Conservation (phyloP, 805 yeast genomes). For the Priceomyces medius region DNA sequence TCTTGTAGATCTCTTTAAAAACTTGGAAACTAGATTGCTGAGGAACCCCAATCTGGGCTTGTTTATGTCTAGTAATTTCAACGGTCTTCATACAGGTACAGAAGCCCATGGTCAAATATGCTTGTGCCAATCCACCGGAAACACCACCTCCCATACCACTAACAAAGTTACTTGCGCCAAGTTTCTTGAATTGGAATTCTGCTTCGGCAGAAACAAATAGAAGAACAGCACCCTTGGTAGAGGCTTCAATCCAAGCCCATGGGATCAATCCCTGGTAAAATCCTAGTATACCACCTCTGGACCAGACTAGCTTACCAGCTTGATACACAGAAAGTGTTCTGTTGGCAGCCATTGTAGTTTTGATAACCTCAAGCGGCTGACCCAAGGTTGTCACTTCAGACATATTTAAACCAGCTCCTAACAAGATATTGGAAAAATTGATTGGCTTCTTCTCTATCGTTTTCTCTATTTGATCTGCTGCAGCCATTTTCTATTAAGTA, state of each 20-base stretch:
- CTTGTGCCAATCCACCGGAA: conserved; percentile 94
- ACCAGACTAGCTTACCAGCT: conserved; percentile 77
- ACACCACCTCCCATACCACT: conserved; percentile 96
- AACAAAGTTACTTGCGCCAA: conserved; percentile 66
- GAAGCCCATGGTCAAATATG: conserved; percentile 95
- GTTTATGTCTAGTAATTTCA: conserved; percentile 90
- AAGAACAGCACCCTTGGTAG: conserved; percentile 97
- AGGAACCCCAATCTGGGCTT: conserved; percentile 58
- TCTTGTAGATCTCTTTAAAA: conserved; percentile 76
- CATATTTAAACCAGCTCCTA: conserved; percentile 91
- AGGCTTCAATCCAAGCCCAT: conserved; percentile 99
- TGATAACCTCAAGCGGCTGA: conserved; percentile 93
- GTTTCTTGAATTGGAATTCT: conserved; percentile 66
- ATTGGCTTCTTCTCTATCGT: conserved; percentile 80
- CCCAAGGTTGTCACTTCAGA: conserved; percentile 94
- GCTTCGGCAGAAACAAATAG: conserved; percentile 91
- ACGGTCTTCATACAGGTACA: conserved; percentile 99
- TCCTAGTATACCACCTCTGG: conserved; percentile 89
- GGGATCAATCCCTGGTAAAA: conserved; percentile 98
- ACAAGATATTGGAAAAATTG: conserved; percentile 80
- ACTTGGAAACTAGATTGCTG: conserved; percentile 78
- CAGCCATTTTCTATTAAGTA: no score
- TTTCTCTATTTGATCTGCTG: no score
- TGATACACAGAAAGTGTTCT: conserved; percentile 65
- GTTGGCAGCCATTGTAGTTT: conserved; percentile 98